Evolutionary conservation across 1,284 basidiomycete genomes (phyloP).

Genomic region (Ganoderma multipileum): DNA sequence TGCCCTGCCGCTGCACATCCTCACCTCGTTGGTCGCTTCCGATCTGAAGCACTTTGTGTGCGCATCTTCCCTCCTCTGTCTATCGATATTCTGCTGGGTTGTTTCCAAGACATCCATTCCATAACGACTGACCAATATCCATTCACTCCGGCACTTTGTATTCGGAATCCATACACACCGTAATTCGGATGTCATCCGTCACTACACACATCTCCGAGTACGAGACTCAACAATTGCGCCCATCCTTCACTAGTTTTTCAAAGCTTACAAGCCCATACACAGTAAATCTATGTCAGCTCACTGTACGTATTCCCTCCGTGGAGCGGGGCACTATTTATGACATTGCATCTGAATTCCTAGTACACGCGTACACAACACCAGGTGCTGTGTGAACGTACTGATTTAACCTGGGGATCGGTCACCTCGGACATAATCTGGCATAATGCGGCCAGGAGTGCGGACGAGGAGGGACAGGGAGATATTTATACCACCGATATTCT

Average conservation of each 20-base stretch:
- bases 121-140: background rate
- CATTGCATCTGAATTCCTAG: too few relatives aligned
- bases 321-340: too few relatives aligned
- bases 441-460: background rate
- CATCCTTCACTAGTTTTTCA: background rate
- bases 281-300: background rate
- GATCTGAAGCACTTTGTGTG: background rate
- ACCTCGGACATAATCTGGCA: background rate
- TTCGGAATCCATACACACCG: background rate
- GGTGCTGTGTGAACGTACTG: background rate
- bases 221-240: background rate
- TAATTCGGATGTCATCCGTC: background rate
- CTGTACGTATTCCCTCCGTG: too few relatives aligned
- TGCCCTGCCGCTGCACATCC: too few relatives aligned
- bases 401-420: background rate
- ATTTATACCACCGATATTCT: background rate
- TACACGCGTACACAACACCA: background rate
- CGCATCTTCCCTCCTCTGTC: background rate
- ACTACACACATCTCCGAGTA: background rate
- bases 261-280: background rate
- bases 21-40: background rate
- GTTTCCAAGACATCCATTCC: background rate
- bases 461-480: background rate
- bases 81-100: background rate
- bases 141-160: background rate